Conservation (phyloP, 331 rosid species). For the Ulmus americana region DNA sequence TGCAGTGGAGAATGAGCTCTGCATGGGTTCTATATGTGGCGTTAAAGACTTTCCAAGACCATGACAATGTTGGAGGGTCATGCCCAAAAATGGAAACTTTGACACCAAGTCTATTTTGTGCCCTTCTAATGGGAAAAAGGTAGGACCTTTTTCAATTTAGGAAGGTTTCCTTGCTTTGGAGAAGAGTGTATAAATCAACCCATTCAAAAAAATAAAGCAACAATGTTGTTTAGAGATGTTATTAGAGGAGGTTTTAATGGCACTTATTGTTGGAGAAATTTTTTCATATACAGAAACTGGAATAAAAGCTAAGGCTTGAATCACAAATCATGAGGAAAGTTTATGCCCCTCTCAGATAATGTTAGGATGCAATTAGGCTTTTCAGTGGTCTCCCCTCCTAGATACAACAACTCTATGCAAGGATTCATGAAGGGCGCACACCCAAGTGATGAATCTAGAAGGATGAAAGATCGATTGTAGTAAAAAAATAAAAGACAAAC, state of each 20-base stretch:
- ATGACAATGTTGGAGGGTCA: constrained; percentile 78
- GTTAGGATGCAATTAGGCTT: too few relatives aligned
- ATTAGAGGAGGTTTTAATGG: constrained; percentile 52
- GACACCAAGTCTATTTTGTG: constrained; percentile 52
- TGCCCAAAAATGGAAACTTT: constrained; percentile 66
- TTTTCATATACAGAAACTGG: too few relatives aligned
- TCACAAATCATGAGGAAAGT: too few relatives aligned
- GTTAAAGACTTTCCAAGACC: constrained; percentile 42
- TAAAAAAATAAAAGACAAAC: too few relatives aligned
- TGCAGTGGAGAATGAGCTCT: constrained; percentile 51
- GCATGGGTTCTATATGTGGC: constrained; percentile 50
- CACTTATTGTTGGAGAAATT: constrained; percentile 36
- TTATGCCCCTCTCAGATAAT: too few relatives aligned
- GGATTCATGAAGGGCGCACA: too few relatives aligned
- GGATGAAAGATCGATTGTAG: too few relatives aligned
- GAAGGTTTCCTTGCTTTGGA: constrained; percentile 62
- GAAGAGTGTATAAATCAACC: constrained; percentile 69
- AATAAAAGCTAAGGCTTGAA: too few relatives aligned
- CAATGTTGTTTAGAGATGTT: constrained; percentile 27
- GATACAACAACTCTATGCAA: too few relatives aligned
- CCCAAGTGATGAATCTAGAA: too few relatives aligned
- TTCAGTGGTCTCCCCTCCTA: too few relatives aligned
- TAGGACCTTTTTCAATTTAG: constrained; percentile 36
- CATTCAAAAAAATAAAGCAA: constrained; percentile 39
- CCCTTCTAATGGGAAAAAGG: constrained; percentile 52